Conservation (phyloP, 495 filamentous ascomycete genomes). For the Letharia lupina region DNA sequence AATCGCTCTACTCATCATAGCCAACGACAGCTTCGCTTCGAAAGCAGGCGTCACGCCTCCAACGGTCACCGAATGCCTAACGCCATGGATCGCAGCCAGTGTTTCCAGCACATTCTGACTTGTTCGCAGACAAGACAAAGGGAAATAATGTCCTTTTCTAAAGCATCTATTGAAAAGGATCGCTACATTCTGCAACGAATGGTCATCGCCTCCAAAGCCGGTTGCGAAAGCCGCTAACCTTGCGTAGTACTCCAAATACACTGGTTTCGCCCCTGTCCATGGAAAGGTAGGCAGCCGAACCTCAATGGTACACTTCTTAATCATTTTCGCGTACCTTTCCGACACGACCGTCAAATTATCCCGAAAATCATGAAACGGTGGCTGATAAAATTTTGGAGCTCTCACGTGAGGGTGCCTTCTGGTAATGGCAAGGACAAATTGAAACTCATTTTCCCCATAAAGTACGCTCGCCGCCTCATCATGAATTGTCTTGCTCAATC, state of each 20-base stretch:
- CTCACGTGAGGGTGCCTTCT: neutral
- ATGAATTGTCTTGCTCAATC: conserved; percentile 3
- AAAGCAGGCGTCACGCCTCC: neutral
- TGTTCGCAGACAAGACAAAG: neutral
- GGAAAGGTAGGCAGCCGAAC: neutral
- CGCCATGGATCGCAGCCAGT: conserved; percentile 3
- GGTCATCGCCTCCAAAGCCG: conserved; percentile 6
- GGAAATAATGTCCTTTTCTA: neutral
- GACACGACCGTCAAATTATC: conserved; percentile 4
- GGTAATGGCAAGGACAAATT: neutral
- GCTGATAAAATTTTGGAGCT: neutral
- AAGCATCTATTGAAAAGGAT: neutral
- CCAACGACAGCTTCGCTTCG: neutral
- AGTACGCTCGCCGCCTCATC: conserved; percentile 2
- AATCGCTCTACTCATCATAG: neutral
- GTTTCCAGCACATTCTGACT: conserved; percentile 1
- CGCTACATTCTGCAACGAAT: conserved; percentile 2
- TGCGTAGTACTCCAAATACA: neutral
- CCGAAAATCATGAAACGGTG: neutral
- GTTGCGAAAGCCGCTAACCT: neutral
- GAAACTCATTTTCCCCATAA: conserved; percentile 3
- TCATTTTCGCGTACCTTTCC: neutral
- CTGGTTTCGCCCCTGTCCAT: neutral
- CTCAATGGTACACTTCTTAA: neutral
- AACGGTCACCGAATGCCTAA: neutral